Conservation (phyloP, 2,329 filamentous ascomycete species). For the Colletotrichum sp. region DNA sequence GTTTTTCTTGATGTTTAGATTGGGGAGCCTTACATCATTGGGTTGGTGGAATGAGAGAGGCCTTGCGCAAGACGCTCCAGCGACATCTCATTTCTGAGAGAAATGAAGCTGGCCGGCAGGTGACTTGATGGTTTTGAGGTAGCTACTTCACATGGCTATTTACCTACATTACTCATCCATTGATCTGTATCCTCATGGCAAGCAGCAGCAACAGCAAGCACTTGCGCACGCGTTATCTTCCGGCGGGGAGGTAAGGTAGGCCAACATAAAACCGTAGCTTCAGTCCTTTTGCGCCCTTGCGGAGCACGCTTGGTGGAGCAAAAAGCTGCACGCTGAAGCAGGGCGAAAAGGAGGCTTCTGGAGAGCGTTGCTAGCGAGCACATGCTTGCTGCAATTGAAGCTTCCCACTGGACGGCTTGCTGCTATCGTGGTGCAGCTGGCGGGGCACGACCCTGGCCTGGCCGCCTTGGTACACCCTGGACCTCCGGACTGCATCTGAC, state of each 20-base stretch:
- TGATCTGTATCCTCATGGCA: background rate
- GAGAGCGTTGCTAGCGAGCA: background rate
- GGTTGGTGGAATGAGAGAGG: background rate
- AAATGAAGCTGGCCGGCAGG: background rate
- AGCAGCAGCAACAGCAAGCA: background rate
- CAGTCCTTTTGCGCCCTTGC: background rate
- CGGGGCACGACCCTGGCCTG: background rate
- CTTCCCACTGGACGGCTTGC: background rate
- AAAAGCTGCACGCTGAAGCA: background rate
- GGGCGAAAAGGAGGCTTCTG: background rate
- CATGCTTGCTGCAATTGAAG: background rate
- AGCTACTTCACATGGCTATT: background rate
- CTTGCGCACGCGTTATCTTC: background rate
- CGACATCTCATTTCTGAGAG: background rate
- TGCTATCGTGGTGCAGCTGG: background rate
- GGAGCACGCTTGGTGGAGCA: background rate
- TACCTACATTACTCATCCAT: background rate
- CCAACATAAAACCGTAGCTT: background rate
- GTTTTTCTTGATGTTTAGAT: background rate
- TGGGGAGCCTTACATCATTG: background rate
- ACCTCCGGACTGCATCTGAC: constrained; percentile 2
- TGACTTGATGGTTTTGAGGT: background rate
- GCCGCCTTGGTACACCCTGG: background rate
- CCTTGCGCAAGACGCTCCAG: background rate
- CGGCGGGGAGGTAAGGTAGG: background rate